A percentile compares a stretch with the other conserved stretches of the same genome.
Conservation (phyloP, 306 rosid species). For the Prunus mira region DNA sequence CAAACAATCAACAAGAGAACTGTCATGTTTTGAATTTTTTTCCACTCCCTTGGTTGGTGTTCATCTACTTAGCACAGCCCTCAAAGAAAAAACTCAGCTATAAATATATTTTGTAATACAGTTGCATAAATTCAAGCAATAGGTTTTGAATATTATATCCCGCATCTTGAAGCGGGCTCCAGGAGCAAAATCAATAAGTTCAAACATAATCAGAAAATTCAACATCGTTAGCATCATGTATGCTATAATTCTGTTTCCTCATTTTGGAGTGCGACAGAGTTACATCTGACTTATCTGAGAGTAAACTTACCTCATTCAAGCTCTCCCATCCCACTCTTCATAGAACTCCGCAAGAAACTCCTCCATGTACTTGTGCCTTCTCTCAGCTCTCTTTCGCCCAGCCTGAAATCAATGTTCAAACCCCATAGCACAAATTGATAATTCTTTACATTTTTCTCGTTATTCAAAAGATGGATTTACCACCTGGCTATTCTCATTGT, state of each 20-base stretch:
- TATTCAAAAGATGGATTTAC: neutral
- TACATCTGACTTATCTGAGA: neutral
- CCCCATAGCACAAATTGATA: neutral
- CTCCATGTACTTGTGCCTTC: slow-evolving; percentile 84
- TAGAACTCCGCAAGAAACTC: slow-evolving; percentile 77
- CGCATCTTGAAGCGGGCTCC: neutral
- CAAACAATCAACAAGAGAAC: neutral
- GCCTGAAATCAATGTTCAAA: slow-evolving; percentile 52
- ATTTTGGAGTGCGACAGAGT: neutral
- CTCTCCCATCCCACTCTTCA: slow-evolving; percentile 72
- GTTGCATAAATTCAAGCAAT: neutral
- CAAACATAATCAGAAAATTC: neutral
- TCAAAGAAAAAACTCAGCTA: neutral
- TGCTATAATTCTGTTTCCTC: neutral
- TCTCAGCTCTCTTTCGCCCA: slow-evolving; percentile 83
- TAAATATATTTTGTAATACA: neutral
- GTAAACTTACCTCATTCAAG: slow-evolving; percentile 26
- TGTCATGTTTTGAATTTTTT: neutral
- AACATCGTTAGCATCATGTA: neutral
- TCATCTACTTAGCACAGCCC: neutral
- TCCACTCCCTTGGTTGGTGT: neutral
- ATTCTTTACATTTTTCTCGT: neutral
- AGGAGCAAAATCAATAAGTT: neutral
- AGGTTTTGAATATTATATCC: neutral
- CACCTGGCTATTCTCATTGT: neutral